A percentile compares a stretch with the other conserved stretches of the same genome.
Evolutionary conservation across 208 protist species (phyloP).

Genomic region (Endotrypanum monterogeii): DNA sequence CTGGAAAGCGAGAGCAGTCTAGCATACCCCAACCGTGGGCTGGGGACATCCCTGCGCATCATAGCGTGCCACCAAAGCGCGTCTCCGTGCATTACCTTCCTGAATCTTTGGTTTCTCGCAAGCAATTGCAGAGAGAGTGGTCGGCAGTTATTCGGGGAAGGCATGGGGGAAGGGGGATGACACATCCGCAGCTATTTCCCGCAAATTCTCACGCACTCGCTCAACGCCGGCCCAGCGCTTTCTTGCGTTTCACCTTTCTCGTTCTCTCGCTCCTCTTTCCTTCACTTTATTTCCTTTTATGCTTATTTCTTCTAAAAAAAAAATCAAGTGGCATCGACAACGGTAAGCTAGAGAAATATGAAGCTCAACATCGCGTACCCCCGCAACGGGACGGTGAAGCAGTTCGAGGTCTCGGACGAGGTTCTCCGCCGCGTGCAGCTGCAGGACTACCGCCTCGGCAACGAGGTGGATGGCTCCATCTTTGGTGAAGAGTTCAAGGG

Average conservation of each 20-base stretch:
- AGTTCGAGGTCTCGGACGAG: constrained; percentile 88
- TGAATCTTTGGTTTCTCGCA: background rate
- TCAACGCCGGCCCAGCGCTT: background rate
- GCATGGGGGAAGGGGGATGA: background rate
- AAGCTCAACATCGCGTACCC: constrained; percentile 92
- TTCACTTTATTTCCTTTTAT: background rate
- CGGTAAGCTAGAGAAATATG: constrained; percentile 51
- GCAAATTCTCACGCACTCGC: background rate
- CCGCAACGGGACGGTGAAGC: constrained; percentile 88
- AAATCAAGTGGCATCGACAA: constrained; percentile 4
- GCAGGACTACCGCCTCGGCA: constrained; percentile 85
- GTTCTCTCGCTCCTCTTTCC: background rate
- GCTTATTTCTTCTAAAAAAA: background rate
- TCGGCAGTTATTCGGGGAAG: background rate
- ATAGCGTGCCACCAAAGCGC: background rate
- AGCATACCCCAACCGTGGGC: background rate
- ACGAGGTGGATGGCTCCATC: constrained; percentile 77
- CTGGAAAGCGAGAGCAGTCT: background rate
- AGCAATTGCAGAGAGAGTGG: background rate
- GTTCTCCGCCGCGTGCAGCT: constrained; percentile 81
- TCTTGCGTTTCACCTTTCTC: background rate
- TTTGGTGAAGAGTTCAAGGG: constrained; percentile 89
- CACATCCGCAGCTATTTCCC: background rate
- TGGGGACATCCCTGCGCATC: background rate
- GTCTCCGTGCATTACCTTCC: background rate